Percentiles rank a stretch among this genome's conserved stretches.
Evolutionary conservation across 1,284 basidiomycete species (phyloP).

Genomic region (Leccinum solheimii): DNA sequence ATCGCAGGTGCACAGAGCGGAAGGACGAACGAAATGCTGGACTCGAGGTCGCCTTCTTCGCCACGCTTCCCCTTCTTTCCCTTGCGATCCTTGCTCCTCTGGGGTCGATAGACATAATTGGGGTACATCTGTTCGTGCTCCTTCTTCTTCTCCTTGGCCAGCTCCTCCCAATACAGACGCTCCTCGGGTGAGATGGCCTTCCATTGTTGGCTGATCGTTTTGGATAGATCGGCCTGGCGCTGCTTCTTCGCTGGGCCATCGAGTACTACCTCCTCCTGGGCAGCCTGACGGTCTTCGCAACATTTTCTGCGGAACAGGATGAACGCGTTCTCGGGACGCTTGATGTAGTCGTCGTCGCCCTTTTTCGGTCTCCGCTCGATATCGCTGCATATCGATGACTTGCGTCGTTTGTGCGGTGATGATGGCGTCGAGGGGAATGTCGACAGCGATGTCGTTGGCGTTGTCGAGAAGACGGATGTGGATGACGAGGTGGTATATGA

Average conservation of each 20-base stretch:
- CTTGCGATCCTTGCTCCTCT: conserved; percentile 60
- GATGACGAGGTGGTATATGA: conserved; percentile 34
- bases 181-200: conserved; percentile 61
- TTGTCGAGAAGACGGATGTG: conserved; percentile 41
- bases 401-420: conserved; percentile 57
- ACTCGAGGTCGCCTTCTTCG: conserved; percentile 49
- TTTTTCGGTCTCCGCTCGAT: conserved; percentile 70
- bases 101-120: conserved; percentile 76
- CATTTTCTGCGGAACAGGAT: conserved; percentile 76
- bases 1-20: conserved; percentile 39
- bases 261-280: conserved; percentile 41
- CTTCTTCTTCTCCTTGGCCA: conserved; percentile 59
- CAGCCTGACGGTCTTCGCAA: conserved; percentile 64
- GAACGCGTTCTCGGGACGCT: conserved; percentile 79
- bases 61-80: conserved; percentile 42
- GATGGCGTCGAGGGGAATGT: conserved; percentile 36
- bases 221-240: conserved; percentile 64
- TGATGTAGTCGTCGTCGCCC: conserved; percentile 79
- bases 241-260: conserved; percentile 48
- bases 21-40: conserved; percentile 56
- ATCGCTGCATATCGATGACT: conserved; percentile 56
- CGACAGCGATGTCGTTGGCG: conserved; percentile 32
- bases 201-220: conserved; percentile 77
- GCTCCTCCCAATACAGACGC: conserved; percentile 61
- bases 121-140: conserved; percentile 66